Evolutionary conservation across 495 filamentous ascomycete species (phyloP), one percentile per base, ranked within the genome.

Genomic region (Sporormia fimetaria): DNA sequence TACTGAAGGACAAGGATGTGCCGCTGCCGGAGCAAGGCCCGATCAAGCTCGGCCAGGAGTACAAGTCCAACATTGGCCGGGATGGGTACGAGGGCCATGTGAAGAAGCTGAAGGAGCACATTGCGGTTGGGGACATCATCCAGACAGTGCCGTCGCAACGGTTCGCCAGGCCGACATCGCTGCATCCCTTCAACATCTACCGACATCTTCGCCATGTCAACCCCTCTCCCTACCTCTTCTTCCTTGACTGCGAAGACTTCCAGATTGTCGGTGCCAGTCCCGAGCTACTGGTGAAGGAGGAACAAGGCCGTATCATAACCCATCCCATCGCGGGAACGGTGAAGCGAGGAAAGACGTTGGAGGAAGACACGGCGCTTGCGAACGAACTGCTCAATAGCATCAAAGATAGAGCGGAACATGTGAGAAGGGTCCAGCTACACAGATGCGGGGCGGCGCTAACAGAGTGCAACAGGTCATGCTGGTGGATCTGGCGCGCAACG

Each of bases 171-270:
- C 84, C 87, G 15, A 98, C 90, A 9, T 72, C 73, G 26, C 70
- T 98, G 16, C 90, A 96, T 59, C 87, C 90, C 0, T 98, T 93
- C 70, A 98, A 98, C 68, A 87, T 98, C 61, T 98, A 96, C 73
- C 81, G 87, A 26, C 85, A 92, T 57, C 72, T 98, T 21, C 84
- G 90, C 52, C 92, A 81, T 7, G 83, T 95, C 50, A 98, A 98
- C 57, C 90, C 90, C 0, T 90, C 83, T 6, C 90, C 90, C 0
- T 98, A 98, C 60, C 74, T 96, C 23, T 98, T 98, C 75, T 98
- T 84, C 66, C 76, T 98, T 38, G 75, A 84, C 57, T 95, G 88
- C 65, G 66, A 69, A 39, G 77, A 81, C 60, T 96, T 98, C 65
- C 83, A 94, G 61, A 83, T 98, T 40, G 82, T 98, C 6, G 90